Evolutionary conservation across 768 basidiomycete species (phyloP), one percentile per base, ranked within the genome.

Genomic region (Suillus occidentalis): DNA sequence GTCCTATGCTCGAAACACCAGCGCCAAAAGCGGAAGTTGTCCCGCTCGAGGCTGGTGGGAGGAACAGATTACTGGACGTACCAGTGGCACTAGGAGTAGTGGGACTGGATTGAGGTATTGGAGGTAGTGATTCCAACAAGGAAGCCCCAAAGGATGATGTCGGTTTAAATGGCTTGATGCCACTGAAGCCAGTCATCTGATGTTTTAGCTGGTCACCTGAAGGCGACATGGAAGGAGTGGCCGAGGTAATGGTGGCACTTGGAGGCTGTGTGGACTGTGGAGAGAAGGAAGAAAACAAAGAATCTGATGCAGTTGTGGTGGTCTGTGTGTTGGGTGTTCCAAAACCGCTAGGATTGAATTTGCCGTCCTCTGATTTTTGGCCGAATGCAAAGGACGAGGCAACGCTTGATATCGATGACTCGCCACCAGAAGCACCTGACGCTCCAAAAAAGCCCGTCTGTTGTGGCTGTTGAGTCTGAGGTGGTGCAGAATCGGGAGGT

Each of bases 131-230:
- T 60, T 90, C 90, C 65, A 95, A 70, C 47, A 95, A 73, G 18
- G 87, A 85, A 40, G 90, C 87, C 37, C 93, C 93, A 72, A 95
- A 95, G 49, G 85, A 88, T 2, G 89, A 90, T 3, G 88, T 83
- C 3, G 93, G 93, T 71, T 93, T 92, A 82, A 95, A 95, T 7
- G 90, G 85, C 72, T 90, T 92, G 68, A 93, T 73, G 6, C 88
- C 89, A 31, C 83, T 79, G 62, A 81, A 85, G 2, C 85, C 85
- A 6, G 85, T 86, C 55, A 68, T 60, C 69, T 86, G 85, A 4
- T 83, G 69, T 67, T 80, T 81, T 18, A 85, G 60, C 52, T 66
- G 72, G 53, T 61, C 50, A 66, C 31, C 39, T 39, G 60, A 36
- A 47, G 66, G 43, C 28, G 75, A 65, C 43, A 76, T 72, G 6